These are phyloP conservation scores for Ilex paraguariensis DNA, from an alignment of 305 asterid genomes.

Conservation along the genomic window DNA sequence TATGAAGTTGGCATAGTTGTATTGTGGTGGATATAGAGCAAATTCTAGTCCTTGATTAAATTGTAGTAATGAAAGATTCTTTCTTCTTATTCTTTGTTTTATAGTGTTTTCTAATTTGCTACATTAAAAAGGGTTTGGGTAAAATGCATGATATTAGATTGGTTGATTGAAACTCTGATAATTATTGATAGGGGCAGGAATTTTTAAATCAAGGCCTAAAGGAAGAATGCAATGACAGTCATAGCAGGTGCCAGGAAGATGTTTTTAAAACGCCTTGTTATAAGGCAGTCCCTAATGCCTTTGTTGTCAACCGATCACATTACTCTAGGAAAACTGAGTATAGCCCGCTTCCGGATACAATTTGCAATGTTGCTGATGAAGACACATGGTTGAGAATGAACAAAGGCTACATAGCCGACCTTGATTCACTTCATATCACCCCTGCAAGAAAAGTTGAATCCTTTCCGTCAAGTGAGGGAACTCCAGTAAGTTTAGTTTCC, in stretches of 20 bases:
- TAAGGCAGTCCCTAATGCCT: conserved; percentile 59
- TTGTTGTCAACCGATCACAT: conserved; percentile 71
- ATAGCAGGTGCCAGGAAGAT: conserved; percentile 49
- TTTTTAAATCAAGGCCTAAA: conserved; percentile 29
- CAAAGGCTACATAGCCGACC: conserved; percentile 81
- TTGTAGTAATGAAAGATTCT: too few species aligned
- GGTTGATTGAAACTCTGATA: conserved; percentile 16
- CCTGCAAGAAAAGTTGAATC: conserved; percentile 74
- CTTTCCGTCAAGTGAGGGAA: conserved; percentile 53
- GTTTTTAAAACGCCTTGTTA: conserved; percentile 69
- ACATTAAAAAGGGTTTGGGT: too few species aligned
- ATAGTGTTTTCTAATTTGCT: too few species aligned
- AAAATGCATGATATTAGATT: neutral
- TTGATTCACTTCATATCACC: conserved; percentile 71
- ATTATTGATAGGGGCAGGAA: conserved; percentile 32
- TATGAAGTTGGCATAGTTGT: too few species aligned
- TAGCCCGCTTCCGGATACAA: conserved; percentile 83
- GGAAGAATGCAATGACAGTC: conserved; percentile 43
- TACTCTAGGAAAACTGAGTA: conserved; percentile 47
- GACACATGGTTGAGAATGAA: conserved; percentile 92
- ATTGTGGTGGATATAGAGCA: too few species aligned
- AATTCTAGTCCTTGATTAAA: too few species aligned
- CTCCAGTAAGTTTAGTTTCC: conserved; percentile 16
- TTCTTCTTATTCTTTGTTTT: too few species aligned
- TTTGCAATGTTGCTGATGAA: conserved; percentile 75